A percentile compares a stretch with the other conserved stretches of the same genome.
These are phyloP conservation scores for Antarctomyces pellizariae DNA, from an alignment of 495 filamentous ascomycete genomes.

Conservation along the genomic window DNA sequence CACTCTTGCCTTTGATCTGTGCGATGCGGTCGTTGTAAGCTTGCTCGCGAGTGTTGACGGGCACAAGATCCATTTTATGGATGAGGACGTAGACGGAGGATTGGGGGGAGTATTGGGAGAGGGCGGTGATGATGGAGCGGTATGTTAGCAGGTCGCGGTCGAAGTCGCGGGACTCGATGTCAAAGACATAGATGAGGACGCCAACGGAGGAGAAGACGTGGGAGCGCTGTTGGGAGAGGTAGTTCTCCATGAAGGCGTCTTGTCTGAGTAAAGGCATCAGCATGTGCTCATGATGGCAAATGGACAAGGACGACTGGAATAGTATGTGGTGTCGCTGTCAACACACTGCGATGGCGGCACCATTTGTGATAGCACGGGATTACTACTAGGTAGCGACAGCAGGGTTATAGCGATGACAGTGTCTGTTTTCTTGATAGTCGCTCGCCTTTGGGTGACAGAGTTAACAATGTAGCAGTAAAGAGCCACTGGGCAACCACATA, in stretches of 20 bases:
- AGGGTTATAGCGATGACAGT: too few species aligned
- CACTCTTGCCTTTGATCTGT: constrained; percentile 51
- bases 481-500: too few species aligned
- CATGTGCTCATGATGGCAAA: background rate
- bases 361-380: too few species aligned
- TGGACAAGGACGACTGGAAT: background rate
- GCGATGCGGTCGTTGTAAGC: constrained; percentile 59
- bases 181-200: constrained; percentile 96
- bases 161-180: constrained; percentile 87
- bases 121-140: constrained; percentile 58
- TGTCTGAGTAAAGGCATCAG: constrained; percentile 29
- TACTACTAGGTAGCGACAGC: too few species aligned
- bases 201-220: constrained; percentile 95
- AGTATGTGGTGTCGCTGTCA: too few species aligned
- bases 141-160: constrained; percentile 80
- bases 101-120: constrained; percentile 59
- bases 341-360: too few species aligned
- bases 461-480: too few species aligned
- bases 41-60: constrained; percentile 45
- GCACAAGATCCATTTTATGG: constrained; percentile 98
- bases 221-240: constrained; percentile 74
- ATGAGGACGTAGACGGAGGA: constrained; percentile 82
- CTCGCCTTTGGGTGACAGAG: too few species aligned
- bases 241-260: constrained; percentile 96
- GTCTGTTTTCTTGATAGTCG: too few species aligned